Evolutionary conservation across 768 basidiomycete genomes (phyloP).

Genomic region (Scleroderma citrinum): DNA sequence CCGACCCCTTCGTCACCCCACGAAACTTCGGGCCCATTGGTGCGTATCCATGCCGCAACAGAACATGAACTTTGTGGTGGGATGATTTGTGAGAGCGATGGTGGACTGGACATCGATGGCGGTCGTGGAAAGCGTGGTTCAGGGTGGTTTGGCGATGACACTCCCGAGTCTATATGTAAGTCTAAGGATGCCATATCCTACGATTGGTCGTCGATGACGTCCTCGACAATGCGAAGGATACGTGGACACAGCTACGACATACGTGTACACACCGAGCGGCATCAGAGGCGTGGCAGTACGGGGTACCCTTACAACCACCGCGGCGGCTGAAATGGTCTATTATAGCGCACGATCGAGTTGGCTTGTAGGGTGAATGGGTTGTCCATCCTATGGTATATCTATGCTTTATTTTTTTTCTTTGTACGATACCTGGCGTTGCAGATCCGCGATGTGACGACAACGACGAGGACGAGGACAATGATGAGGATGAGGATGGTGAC

Average conservation of each 20-base stretch:
- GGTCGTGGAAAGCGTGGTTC: conserved; percentile 28
- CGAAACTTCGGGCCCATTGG: neutral
- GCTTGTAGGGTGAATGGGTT: neutral
- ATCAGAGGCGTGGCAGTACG: conserved; percentile 24
- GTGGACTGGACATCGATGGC: conserved; percentile 25
- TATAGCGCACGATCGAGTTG: conserved; percentile 28
- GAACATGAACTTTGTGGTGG: conserved; percentile 4
- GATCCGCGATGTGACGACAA: too few species aligned
- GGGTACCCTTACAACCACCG: conserved; percentile 8
- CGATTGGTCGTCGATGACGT: neutral
- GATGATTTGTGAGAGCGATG: conserved; percentile 18
- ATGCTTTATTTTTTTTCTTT: too few species aligned
- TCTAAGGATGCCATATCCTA: neutral
- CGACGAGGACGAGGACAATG: too few species aligned
- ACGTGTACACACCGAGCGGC: conserved; percentile 5
- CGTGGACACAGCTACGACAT: conserved; percentile 5
- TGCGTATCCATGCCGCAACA: conserved; percentile 4
- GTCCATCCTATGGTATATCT: too few species aligned
- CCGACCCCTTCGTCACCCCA: conserved; percentile 12
- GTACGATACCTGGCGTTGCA: too few species aligned
- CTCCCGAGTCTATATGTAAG: neutral
- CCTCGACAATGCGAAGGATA: neutral
- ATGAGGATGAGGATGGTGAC: too few species aligned
- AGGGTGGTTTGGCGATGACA: conserved; percentile 24
- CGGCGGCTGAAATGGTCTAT: conserved; percentile 19